These are phyloP conservation scores for Austroboletus niveus DNA, from an alignment of 1,284 basidiomycete species.

Conservation along the genomic window DNA sequence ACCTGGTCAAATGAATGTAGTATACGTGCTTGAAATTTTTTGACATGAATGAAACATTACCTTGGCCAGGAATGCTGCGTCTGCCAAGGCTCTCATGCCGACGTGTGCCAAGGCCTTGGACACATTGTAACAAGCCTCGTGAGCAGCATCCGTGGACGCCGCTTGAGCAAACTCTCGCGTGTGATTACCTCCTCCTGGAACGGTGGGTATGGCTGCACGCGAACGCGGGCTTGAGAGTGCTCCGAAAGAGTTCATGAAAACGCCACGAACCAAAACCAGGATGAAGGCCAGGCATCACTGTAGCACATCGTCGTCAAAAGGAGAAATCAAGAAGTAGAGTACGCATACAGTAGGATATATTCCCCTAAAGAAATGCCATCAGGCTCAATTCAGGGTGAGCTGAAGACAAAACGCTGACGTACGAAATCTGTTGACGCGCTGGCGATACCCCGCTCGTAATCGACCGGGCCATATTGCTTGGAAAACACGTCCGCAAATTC, in stretches of 20 bases:
- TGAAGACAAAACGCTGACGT: background rate
- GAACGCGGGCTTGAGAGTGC: background rate
- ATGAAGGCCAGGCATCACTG: slow-evolving; percentile 46
- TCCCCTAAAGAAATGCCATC: slow-evolving; percentile 10
- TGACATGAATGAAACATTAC: slow-evolving; percentile 7
- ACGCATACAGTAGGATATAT: slow-evolving; percentile 15
- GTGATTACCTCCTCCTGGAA: slow-evolving; percentile 61
- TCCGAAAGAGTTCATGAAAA: background rate
- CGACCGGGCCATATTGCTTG: slow-evolving; percentile 51
- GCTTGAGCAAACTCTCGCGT: slow-evolving; percentile 55
- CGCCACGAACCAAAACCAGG: slow-evolving; percentile 42
- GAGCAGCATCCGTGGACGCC: slow-evolving; percentile 53
- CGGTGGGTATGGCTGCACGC: slow-evolving; percentile 49
- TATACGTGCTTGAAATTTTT: background rate
- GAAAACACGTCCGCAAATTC: slow-evolving; percentile 55
- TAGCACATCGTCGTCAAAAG: background rate
- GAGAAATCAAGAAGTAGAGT: background rate
- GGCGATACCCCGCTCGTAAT: slow-evolving; percentile 51
- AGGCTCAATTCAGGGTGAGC: background rate
- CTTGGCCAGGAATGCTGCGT: slow-evolving; percentile 37
- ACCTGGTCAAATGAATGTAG: slow-evolving; percentile 11
- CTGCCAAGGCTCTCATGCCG: slow-evolving; percentile 55
- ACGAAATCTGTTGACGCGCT: slow-evolving; percentile 52
- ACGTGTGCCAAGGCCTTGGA: slow-evolving; percentile 59
- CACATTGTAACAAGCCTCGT: slow-evolving; percentile 52